phyloP scores from a whole-genome alignment of 2,329 filamentous ascomycete species.

The Fusarium tjaetaba region DNA sequence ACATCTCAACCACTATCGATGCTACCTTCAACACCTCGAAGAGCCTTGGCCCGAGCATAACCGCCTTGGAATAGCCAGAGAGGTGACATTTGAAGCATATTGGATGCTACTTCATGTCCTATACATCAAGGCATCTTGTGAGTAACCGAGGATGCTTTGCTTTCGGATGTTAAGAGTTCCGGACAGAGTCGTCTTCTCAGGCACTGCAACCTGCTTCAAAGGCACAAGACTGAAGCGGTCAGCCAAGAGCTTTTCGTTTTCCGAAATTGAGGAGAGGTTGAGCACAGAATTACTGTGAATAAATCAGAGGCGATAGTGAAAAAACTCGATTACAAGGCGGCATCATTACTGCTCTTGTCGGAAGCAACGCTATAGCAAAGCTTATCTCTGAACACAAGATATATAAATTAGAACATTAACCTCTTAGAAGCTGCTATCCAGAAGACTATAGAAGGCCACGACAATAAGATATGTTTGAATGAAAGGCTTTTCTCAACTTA shows the following conservation, averaged over 20 bases:
- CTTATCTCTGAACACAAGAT: fast-evolving
- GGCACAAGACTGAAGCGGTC: background rate
- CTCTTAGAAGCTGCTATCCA: fast-evolving
- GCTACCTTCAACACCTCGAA: background rate
- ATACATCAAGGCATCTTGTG: fast-evolving
- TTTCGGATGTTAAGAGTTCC: background rate
- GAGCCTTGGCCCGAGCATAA: background rate
- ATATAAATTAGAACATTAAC: fast-evolving
- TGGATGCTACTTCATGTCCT: background rate
- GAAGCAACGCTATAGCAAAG: background rate
- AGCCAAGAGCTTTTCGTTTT: fast-evolving
- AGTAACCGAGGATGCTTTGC: background rate
- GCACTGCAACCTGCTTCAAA: background rate
- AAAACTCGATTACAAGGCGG: background rate
- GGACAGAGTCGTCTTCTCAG: background rate
- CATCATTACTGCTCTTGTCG: fast-evolving
- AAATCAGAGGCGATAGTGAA: fast-evolving
- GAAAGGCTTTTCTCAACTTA: too few species aligned
- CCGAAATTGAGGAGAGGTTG: fast-evolving
- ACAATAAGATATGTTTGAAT: fast-evolving
- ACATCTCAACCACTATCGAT: background rate
- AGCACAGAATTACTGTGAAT: fast-evolving
- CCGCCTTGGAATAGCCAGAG: background rate
- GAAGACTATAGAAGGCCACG: background rate
- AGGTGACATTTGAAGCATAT: fast-evolving